phyloP scores from a whole-genome alignment of 495 filamentous ascomycete species.

The Chaetomium cochliodes region DNA sequence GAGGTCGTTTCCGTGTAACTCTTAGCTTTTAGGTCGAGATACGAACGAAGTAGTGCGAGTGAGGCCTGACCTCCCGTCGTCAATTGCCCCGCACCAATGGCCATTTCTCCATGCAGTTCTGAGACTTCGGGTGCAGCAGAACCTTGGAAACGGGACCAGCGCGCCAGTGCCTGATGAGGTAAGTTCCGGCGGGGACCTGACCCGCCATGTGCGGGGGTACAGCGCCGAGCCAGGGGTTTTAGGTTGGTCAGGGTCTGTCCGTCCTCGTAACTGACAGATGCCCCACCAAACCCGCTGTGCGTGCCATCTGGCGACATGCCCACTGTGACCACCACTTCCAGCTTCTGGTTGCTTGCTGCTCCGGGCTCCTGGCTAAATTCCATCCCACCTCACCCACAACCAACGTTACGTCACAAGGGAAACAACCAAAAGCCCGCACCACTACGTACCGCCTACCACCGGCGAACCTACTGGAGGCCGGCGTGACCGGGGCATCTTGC shows the following conservation, averaged over 20 bases:
- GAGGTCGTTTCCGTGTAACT: no score
- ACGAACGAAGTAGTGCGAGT: no score
- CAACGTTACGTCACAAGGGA: conserved; percentile 16
- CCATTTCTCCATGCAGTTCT: no score
- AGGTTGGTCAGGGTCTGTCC: background rate
- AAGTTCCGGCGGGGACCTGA: background rate
- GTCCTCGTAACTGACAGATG: no score
- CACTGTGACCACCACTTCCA: no score
- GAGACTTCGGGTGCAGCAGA: background rate
- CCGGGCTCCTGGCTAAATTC: conserved; percentile 5
- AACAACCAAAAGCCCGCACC: background rate
- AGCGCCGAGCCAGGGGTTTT: background rate
- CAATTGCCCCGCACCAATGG: no score
- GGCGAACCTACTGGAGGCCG: background rate
- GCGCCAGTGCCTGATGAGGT: conserved; percentile 13
- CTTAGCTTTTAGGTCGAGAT: no score
- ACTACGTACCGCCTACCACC: background rate
- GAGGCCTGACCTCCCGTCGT: no score
- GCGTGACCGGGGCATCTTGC: conserved; percentile 4
- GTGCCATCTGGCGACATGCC: conserved; percentile 24
- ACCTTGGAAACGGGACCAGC: no score
- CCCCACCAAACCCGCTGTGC: no score
- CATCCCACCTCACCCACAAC: conserved; percentile 4
- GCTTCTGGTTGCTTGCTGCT: background rate
- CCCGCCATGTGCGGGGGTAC: conserved; percentile 11